Evolutionary conservation across 306 rosid species (phyloP).

Genomic region (Gastrolobium bilobum): DNA sequence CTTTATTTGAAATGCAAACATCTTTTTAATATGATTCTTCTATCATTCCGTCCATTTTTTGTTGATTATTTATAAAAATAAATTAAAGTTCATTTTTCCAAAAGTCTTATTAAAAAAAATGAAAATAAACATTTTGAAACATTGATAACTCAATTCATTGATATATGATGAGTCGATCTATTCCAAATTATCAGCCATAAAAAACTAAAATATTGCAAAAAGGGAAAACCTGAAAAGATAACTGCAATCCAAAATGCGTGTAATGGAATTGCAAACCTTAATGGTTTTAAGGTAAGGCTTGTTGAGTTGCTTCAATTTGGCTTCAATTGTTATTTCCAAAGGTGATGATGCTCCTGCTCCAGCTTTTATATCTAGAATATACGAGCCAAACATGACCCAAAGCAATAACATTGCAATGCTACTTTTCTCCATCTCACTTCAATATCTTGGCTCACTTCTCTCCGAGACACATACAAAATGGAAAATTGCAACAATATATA

Average conservation of each 20-base stretch:
- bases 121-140: no score
- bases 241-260: not conserved
- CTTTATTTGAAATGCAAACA: no score
- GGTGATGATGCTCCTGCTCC: constrained; percentile 30
- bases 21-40: no score
- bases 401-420: constrained; percentile 30
- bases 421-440: constrained; percentile 42
- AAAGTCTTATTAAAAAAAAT: no score
- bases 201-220: not conserved
- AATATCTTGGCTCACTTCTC: not conserved
- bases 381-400: constrained; percentile 32
- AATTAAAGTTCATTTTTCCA: no score
- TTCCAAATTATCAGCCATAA: no score
- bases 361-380: constrained; percentile 12
- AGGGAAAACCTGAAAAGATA: not conserved
- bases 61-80: no score
- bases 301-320: constrained; percentile 65
- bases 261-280: constrained; percentile 44
- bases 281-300: constrained; percentile 63
- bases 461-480: not conserved
- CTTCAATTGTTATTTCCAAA: constrained; percentile 40
- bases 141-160: no score
- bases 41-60: no score
- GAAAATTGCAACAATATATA: not conserved
- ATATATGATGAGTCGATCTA: no score